Evolutionary conservation across 331 rosid genomes (phyloP).

Genomic region (Malus hybrid): DNA sequence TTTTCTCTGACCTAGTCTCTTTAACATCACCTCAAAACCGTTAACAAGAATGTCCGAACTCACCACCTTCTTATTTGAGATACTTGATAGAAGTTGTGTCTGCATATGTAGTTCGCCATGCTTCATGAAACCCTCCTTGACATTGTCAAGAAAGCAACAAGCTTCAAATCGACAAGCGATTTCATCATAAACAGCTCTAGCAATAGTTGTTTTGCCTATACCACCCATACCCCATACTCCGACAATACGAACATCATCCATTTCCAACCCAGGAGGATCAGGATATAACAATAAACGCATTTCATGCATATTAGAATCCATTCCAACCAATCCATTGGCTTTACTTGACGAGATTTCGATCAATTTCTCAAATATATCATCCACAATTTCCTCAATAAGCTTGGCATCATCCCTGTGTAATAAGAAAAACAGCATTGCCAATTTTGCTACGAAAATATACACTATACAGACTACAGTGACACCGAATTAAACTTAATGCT

Average conservation of each 20-base stretch:
- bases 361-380: not conserved
- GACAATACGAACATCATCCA: not conserved
- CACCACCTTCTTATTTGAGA: too few relatives aligned
- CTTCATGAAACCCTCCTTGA: not conserved
- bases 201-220: conserved; percentile 1
- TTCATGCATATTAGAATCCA: not conserved
- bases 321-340: not conserved
- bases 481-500: not conserved
- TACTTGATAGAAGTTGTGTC: too few relatives aligned
- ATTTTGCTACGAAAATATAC: too few relatives aligned
- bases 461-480: too few relatives aligned
- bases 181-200: not conserved
- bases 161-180: not conserved
- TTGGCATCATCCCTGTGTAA: not conserved
- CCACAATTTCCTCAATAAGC: not conserved
- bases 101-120: not conserved
- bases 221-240: conserved; percentile 9
- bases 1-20: too few relatives aligned
- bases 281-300: not conserved
- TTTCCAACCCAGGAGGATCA: too few relatives aligned
- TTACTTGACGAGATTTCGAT: not conserved
- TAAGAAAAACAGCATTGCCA: too few relatives aligned
- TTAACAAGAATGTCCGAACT: too few relatives aligned
- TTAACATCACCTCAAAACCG: too few relatives aligned
- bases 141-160: not conserved